A percentile compares a stretch with the other conserved stretches of the same genome.
These are phyloP conservation scores for Penicillium crystallinum DNA, from an alignment of 495 filamentous ascomycete genomes.

Conservation along the genomic window DNA sequence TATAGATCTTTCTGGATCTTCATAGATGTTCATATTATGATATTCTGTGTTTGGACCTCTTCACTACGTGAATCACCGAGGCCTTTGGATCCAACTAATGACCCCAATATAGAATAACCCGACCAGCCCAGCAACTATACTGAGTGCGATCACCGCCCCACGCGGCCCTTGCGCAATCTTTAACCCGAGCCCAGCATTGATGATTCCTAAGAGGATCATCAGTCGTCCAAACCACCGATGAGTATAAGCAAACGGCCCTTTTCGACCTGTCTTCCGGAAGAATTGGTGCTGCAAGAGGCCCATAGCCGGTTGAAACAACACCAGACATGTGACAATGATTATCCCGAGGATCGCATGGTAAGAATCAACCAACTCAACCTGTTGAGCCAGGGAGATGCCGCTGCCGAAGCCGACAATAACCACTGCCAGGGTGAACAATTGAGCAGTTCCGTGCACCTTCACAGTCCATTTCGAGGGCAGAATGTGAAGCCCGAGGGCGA, in stretches of 20 bases:
- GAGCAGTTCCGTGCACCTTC: slow-evolving; percentile 52
- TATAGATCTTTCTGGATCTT: not conserved
- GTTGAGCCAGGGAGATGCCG: slow-evolving; percentile 48
- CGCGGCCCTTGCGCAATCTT: slow-evolving; percentile 33
- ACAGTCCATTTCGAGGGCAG: slow-evolving; percentile 29
- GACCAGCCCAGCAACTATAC: slow-evolving; percentile 53
- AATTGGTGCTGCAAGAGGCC: slow-evolving; percentile 58
- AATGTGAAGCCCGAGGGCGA: slow-evolving; percentile 41
- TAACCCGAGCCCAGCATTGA: slow-evolving; percentile 69
- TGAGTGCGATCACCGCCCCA: slow-evolving; percentile 52
- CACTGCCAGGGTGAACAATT: slow-evolving; percentile 50
- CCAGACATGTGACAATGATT: slow-evolving; percentile 46
- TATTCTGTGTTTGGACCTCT: not conserved
- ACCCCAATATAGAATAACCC: slow-evolving; percentile 42
- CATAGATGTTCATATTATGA: not conserved
- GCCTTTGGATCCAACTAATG: not conserved
- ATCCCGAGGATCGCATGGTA: slow-evolving; percentile 54
- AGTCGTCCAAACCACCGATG: slow-evolving; percentile 69
- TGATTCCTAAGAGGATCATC: slow-evolving; percentile 57
- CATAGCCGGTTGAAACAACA: slow-evolving; percentile 60
- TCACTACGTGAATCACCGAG: not conserved
- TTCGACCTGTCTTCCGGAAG: slow-evolving; percentile 39
- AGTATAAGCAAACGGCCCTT: slow-evolving; percentile 49
- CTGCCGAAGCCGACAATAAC: slow-evolving; percentile 58
- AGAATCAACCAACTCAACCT: slow-evolving; percentile 6